Evolutionary conservation across 2,329 filamentous ascomycete genomes (phyloP), one percentile per base, ranked within the genome.

Genomic region (Cytospora leucostoma): DNA sequence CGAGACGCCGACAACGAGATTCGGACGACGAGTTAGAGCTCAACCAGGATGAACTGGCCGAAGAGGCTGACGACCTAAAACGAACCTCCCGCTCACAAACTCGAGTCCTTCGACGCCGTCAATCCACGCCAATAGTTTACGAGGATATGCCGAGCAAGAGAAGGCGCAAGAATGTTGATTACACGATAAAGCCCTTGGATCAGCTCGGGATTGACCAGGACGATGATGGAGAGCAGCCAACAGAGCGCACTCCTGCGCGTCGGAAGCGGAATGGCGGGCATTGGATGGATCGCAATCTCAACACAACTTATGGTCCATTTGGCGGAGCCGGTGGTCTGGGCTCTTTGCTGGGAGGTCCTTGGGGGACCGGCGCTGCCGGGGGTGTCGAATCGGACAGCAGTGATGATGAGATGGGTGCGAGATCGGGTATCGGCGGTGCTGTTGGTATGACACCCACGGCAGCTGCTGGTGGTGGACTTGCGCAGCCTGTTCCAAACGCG

Each of bases 301-400:
- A 96, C 76, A 93, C 92, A 27, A 96, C 93, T 0, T 92, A 89
- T 72, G 95, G 95, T 10, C 95, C 95, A 2, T 98, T 99, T 75
- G 95, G 93, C 64, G 93, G 95, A 50, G 91, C 90, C 53, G 87
- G 88, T 51, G 91, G 91, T 40, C 84, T 83, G 50, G 84, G 88
- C 37, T 86, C 92, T 17, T 81, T 95, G 13, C 84, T 94, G 61
- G 87, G 82, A 65, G 92, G 91, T 1, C 88, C 90, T 6, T 91
- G 88, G 80, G 90, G 88, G 62, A 86, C 86, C 51, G 89, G 85
- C 13, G 90, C 90, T 27, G 61, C 57, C 44, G 93, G 89, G 34
- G 91, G 90, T 59, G 90, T 88, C 10, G 95, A 98, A 71, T 97
- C 94, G 7, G 95, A 99, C 73, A 97, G 93, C 75, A 99, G 95